phyloP scores from a whole-genome alignment of 768 basidiomycete genomes.

The Lenzites betulinus region DNA sequence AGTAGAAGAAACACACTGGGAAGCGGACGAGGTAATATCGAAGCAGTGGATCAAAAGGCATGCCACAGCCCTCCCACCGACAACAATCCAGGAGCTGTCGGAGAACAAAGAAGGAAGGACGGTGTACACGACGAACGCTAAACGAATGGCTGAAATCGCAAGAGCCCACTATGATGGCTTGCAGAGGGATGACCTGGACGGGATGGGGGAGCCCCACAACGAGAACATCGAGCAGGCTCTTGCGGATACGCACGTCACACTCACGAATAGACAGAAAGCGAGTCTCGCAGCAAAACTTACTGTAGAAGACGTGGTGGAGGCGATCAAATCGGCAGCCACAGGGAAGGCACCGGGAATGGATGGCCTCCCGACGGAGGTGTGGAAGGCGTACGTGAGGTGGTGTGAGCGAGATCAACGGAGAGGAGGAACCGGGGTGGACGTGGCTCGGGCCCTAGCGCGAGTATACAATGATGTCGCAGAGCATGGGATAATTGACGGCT shows the following conservation, averaged over 20 bases:
- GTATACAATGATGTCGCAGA: slow-evolving; percentile 6
- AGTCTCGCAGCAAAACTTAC: background rate
- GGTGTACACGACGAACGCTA: background rate
- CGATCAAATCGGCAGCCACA: background rate
- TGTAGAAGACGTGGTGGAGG: background rate
- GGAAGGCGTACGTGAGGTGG: slow-evolving; percentile 21
- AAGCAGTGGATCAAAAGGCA: too few relatives aligned
- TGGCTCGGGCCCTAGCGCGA: background rate
- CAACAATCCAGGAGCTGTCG: too few relatives aligned
- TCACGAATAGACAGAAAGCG: background rate
- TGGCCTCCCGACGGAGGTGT: slow-evolving; percentile 14
- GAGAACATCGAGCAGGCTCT: background rate
- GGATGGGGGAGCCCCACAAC: background rate
- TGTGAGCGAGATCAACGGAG: background rate
- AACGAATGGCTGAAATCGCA: background rate
- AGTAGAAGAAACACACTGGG: too few relatives aligned
- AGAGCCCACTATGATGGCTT: background rate
- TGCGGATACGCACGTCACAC: background rate
- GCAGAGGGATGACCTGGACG: background rate
- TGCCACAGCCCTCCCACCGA: too few relatives aligned
- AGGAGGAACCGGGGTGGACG: background rate
- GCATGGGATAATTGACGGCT: background rate
- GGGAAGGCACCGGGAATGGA: slow-evolving; percentile 4
- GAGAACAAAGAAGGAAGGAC: too few relatives aligned
- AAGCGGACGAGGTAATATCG: too few relatives aligned